A percentile compares a stretch with the other conserved stretches of the same genome.
phyloP scores from a whole-genome alignment of 2,329 filamentous ascomycete species.

The Zasmidium angulare region DNA sequence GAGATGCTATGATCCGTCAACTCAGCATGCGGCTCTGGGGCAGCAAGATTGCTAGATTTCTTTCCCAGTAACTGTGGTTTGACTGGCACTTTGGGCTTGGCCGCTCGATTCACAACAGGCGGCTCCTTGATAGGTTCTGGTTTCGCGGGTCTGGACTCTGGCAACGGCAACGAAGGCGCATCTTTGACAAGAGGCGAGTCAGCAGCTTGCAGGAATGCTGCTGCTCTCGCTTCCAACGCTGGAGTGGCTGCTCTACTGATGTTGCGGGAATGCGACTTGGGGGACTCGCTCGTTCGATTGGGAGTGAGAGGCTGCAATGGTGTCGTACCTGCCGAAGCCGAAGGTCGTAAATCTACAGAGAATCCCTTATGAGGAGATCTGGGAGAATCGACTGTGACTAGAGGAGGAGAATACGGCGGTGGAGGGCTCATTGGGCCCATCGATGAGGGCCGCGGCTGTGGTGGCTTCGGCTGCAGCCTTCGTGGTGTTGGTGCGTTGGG shows the following conservation, averaged over 20 bases:
- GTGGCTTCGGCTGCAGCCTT: slow-evolving; percentile 35
- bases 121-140: slow-evolving; percentile 50
- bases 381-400: slow-evolving; percentile 69
- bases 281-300: slow-evolving; percentile 26
- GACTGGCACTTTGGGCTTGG: slow-evolving; percentile 67
- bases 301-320: slow-evolving; percentile 23
- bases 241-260: slow-evolving; percentile 45
- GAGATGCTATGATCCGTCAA: slow-evolving; percentile 57
- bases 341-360: slow-evolving; percentile 19
- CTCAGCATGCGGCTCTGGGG: slow-evolving; percentile 41
- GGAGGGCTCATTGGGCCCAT: slow-evolving; percentile 48
- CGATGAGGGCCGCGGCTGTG: slow-evolving; percentile 46
- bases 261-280: slow-evolving; percentile 35
- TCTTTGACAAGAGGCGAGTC: slow-evolving; percentile 13
- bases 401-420: slow-evolving; percentile 56
- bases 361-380: slow-evolving; percentile 56
- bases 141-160: slow-evolving; percentile 8
- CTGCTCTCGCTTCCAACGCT: slow-evolving; percentile 40
- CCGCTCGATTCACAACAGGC: slow-evolving; percentile 76
- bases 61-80: slow-evolving; percentile 29
- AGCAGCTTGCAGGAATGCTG: slow-evolving; percentile 33
- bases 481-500: slow-evolving; percentile 11
- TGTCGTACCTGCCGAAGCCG: slow-evolving; percentile 8
- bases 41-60: slow-evolving; percentile 28
- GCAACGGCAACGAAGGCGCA: background rate